phyloP scores from a whole-genome alignment of 177 flowering plant species.

The Vitis hybrid region DNA sequence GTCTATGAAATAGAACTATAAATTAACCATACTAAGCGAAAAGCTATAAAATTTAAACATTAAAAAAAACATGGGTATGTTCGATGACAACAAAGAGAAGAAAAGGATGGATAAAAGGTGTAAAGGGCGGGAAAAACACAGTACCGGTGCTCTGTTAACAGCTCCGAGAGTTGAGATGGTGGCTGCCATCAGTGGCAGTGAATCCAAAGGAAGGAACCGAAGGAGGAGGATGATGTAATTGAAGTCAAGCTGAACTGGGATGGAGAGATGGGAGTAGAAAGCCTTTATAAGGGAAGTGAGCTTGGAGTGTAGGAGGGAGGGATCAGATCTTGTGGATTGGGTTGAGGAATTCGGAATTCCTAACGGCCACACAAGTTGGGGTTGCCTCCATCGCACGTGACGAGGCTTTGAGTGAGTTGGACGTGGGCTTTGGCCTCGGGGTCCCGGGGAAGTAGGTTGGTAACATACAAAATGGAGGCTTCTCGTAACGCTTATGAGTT shows the following conservation, averaged over 20 bases:
- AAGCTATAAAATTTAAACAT: background rate
- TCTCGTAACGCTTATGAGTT: constrained; percentile 7
- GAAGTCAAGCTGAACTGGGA: constrained; percentile 5
- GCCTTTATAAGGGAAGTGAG: constrained; percentile 1
- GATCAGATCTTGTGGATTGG: constrained; percentile 27
- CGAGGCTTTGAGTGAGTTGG: constrained; percentile 6
- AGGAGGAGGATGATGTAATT: constrained; percentile 12
- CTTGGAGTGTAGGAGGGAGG: constrained; percentile 5
- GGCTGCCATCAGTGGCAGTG: constrained; percentile 27
- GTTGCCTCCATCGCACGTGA: constrained; percentile 9
- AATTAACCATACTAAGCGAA: background rate
- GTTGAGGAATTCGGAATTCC: constrained; percentile 22
- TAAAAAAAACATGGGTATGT: background rate
- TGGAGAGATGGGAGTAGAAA: background rate
- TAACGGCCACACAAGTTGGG: constrained; percentile 35
- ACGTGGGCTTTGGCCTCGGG: constrained; percentile 2
- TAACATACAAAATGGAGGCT: constrained; percentile 19
- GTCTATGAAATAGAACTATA: background rate
- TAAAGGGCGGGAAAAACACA: constrained; percentile 10
- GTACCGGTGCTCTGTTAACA: constrained; percentile 20
- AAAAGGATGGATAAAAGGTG: constrained; percentile 2
- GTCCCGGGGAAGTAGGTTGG: background rate
- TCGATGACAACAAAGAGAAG: background rate
- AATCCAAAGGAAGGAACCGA: background rate
- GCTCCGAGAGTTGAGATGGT: constrained; percentile 17